Conservation (phyloP, 2,329 filamentous ascomycete species). For the Fusarium sp. region DNA sequence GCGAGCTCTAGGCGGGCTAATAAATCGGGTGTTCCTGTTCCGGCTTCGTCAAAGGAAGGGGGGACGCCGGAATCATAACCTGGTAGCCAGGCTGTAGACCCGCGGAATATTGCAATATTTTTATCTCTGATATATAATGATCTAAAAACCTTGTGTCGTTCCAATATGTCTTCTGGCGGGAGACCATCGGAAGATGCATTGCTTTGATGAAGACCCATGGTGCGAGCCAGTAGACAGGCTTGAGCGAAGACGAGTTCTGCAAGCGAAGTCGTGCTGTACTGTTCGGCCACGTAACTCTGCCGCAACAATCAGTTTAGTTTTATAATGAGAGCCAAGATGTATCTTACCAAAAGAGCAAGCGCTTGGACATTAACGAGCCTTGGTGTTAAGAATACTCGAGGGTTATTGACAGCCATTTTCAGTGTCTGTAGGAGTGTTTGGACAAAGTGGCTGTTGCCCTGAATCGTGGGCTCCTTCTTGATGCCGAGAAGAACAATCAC, state of each 20-base stretch:
- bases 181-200: slow-evolving; percentile 9
- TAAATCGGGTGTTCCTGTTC: not conserved
- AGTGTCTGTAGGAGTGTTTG: slow-evolving; percentile 40
- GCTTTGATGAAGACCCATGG: slow-evolving; percentile 40
- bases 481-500: slow-evolving; percentile 38
- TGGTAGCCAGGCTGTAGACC: slow-evolving; percentile 33
- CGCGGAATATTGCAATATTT: slow-evolving; percentile 34
- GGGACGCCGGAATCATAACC: slow-evolving; percentile 24
- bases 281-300: slow-evolving; percentile 40
- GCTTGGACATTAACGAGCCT: slow-evolving; percentile 41
- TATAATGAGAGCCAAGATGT: too few species aligned
- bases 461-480: slow-evolving; percentile 34
- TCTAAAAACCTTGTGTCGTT: slow-evolving; percentile 37
- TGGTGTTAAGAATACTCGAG: slow-evolving; percentile 38
- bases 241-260: slow-evolving; percentile 41
- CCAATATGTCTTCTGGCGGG: slow-evolving; percentile 18
- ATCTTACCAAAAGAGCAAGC: slow-evolving; percentile 37
- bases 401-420: slow-evolving; percentile 41
- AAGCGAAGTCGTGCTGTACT: slow-evolving; percentile 38
- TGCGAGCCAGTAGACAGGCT: slow-evolving; percentile 39
- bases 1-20: slow-evolving; percentile 36
- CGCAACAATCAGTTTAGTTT: not conserved
- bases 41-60: not conserved
- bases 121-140: slow-evolving; percentile 42
- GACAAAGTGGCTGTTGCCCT: slow-evolving; percentile 38